Evolutionary conservation across 345 rosid genomes (phyloP), one percentile per base, ranked within the genome.

Genomic region (Eucalyptus erythrocorys): DNA sequence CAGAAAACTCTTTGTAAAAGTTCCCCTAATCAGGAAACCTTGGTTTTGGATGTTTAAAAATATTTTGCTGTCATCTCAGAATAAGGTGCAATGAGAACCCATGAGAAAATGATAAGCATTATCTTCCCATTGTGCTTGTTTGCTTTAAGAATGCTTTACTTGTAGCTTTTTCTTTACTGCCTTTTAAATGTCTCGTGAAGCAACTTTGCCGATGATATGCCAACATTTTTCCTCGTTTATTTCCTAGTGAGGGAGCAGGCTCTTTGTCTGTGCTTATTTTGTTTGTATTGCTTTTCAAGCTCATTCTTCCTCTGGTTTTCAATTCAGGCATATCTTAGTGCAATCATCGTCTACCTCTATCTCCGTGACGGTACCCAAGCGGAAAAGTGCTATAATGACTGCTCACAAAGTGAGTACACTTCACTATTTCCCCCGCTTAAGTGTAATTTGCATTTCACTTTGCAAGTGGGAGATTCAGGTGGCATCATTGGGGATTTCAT

Each of bases 311-410:
- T 13, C 86, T 57, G 55, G 86, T 49, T 89, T 84, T 90, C 47
- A 71, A 95, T 91, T 89, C 96, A 98, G 99, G 99, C 99, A 32
- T 98, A 98, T 94, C 98, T 98, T 88, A 91, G 99, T 90, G 99
- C 99, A 87, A 97, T 97, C 89, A 93, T 98, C 57, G 90, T 97
- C 79, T 95, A 97, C 94, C 97, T 98, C 89, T 97, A 96, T 90
- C 96, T 94, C 88, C 95, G 96, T 93, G 99, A 98, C 91, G 88
- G 95, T 87, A 92, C 93, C 86, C 98, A 97, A 91, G 99, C 99
- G 71, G 98, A 96, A 89, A 95, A 95, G 92, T 98, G 98, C 96
- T 97, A 95, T 92, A 97, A 96, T 89, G 99, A 98, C 88, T 98
- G 99, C 90, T 94, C 96, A 57, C 99, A 98, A n/a, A n/a, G 99